These are phyloP conservation scores for Epicoccum nigrum DNA, from an alignment of 2,329 filamentous ascomycete genomes.

Conservation along the genomic window DNA sequence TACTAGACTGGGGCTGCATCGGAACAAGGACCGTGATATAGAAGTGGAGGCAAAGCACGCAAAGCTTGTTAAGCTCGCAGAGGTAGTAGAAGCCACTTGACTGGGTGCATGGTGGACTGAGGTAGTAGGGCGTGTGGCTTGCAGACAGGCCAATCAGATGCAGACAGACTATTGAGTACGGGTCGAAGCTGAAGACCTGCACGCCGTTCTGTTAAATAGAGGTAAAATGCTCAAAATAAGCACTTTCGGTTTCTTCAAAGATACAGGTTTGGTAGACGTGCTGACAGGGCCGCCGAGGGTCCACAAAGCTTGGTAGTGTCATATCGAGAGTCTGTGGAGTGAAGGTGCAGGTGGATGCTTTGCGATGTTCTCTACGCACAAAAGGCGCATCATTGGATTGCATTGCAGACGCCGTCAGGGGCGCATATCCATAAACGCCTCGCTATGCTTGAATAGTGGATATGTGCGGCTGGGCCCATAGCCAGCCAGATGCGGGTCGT, in stretches of 20 bases:
- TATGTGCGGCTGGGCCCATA: neutral
- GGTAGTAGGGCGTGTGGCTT: neutral
- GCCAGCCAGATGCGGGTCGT: too few relatives aligned
- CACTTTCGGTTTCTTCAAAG: too few relatives aligned
- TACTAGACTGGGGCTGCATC: neutral
- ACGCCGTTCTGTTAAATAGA: neutral
- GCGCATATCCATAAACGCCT: conserved; percentile 1
- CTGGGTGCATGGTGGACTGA: neutral
- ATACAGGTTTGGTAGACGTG: neutral
- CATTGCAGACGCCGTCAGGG: neutral
- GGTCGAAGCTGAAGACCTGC: neutral
- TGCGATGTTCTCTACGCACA: neutral
- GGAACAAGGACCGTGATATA: neutral
- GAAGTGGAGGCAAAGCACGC: neutral
- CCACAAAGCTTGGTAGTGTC: neutral
- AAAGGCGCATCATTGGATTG: neutral
- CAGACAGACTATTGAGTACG: neutral
- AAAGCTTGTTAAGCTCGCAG: too few relatives aligned
- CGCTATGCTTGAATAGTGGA: conserved; percentile 3
- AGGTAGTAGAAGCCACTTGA: neutral
- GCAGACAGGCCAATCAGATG: neutral
- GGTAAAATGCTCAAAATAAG: neutral
- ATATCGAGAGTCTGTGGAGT: neutral
- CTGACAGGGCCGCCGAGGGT: neutral
- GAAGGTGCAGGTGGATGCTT: neutral